phyloP scores from a whole-genome alignment of 495 filamentous ascomycete species.

The Penicillium lividum region DNA sequence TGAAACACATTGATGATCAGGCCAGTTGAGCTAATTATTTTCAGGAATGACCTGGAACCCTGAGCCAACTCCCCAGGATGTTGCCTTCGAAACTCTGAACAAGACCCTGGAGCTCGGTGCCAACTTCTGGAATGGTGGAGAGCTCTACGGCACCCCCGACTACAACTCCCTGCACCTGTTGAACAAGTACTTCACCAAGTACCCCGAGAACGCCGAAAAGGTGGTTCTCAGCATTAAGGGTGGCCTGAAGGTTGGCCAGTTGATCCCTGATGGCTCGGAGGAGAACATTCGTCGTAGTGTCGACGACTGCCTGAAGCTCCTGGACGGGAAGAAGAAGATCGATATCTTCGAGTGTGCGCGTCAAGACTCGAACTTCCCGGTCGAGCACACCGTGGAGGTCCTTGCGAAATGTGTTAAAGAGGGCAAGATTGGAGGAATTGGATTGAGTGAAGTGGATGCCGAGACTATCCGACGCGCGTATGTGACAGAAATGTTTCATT shows the following conservation, averaged over 20 bases:
- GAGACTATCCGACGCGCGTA: slow-evolving; percentile 73
- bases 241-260: slow-evolving; percentile 36
- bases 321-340: slow-evolving; percentile 75
- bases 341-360: slow-evolving; percentile 82
- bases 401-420: slow-evolving; percentile 67
- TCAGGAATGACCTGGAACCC: slow-evolving; percentile 75
- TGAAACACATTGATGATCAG: too few relatives aligned
- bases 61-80: slow-evolving; percentile 55
- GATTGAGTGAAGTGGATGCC: slow-evolving; percentile 70
- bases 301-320: slow-evolving; percentile 56
- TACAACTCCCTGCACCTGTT: slow-evolving; percentile 64
- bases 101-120: slow-evolving; percentile 64
- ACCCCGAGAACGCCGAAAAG: slow-evolving; percentile 61
- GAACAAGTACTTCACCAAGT: slow-evolving; percentile 58
- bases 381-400: slow-evolving; percentile 57
- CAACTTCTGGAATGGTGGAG: slow-evolving; percentile 80
- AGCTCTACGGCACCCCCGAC: slow-evolving; percentile 74
- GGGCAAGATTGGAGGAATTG: slow-evolving; percentile 78
- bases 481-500: slow-evolving; percentile 12
- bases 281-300: slow-evolving; percentile 64
- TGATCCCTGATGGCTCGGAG: slow-evolving; percentile 57
- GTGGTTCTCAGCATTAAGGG: slow-evolving; percentile 64
- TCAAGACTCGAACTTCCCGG: slow-evolving; percentile 62
- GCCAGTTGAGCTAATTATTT: neutral
- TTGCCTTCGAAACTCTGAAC: slow-evolving; percentile 68